Evolutionary conservation across 768 basidiomycete genomes (phyloP).

Genomic region (Tubosaeta sp.): DNA sequence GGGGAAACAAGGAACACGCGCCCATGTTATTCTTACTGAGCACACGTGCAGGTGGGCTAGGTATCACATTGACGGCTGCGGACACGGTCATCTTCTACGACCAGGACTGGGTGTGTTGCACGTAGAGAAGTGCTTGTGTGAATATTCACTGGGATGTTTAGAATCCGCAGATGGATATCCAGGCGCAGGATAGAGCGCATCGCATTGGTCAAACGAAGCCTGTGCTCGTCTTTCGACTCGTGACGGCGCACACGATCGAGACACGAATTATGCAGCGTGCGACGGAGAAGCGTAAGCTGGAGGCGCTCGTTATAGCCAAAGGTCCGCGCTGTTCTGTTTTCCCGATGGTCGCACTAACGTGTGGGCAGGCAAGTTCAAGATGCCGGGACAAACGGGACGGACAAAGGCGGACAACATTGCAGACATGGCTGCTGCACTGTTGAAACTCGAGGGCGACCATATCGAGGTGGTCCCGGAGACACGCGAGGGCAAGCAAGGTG

Average conservation of each 20-base stretch:
- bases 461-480: conserved; percentile 81
- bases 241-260: conserved; percentile 87
- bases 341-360: background rate
- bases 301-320: conserved; percentile 93
- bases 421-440: conserved; percentile 74
- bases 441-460: conserved; percentile 83
- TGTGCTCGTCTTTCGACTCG: conserved; percentile 84
- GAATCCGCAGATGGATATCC: conserved; percentile 96
- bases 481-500: conserved; percentile 55
- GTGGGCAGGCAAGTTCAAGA: conserved; percentile 72
- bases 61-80: conserved; percentile 88
- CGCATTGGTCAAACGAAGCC: conserved; percentile 93
- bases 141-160: conserved; percentile 25
- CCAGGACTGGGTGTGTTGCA: conserved; percentile 22
- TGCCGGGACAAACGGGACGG: conserved; percentile 53
- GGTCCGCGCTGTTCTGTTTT: conserved; percentile 37
- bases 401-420: conserved; percentile 64
- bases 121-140: background rate
- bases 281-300: conserved; percentile 81
- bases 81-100: conserved; percentile 28
- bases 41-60: conserved; percentile 92
- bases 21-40: conserved; percentile 83
- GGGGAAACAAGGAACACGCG: conserved; percentile 55
- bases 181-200: conserved; percentile 94
- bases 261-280: conserved; percentile 88